A percentile compares a stretch with the other conserved stretches of the same genome.
Evolutionary conservation across 2,329 filamentous ascomycete species (phyloP).

Genomic region (Aspergillus niger): DNA sequence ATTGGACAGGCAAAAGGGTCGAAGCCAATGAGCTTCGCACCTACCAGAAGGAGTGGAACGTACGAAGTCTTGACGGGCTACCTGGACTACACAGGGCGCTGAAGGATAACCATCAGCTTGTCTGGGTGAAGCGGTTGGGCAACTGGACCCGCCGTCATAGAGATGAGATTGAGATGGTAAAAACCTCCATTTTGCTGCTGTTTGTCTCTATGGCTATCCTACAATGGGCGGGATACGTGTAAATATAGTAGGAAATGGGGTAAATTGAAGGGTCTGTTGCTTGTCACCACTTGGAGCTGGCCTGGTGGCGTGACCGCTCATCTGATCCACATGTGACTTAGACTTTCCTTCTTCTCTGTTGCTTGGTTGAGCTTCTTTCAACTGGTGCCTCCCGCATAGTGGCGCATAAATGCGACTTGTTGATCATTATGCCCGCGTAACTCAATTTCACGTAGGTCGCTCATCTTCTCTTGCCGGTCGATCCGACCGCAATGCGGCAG

Average conservation of each 20-base stretch:
- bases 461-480: background rate
- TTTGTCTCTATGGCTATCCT: constrained; percentile 23
- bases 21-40: constrained; percentile 53
- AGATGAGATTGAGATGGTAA: constrained; percentile 25
- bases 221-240: constrained; percentile 20
- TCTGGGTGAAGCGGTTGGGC: constrained; percentile 47
- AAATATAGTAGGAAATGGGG: background rate
- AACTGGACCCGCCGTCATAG: constrained; percentile 24
- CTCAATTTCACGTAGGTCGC: background rate
- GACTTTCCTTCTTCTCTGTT: background rate
- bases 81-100: constrained; percentile 59
- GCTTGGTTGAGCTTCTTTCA: background rate
- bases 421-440: no score
- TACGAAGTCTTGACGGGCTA: constrained; percentile 59
- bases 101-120: constrained; percentile 50
- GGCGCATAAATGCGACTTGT: no score
- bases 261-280: background rate
- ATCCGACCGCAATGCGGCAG: background rate
- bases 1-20: constrained; percentile 53
- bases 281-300: background rate
- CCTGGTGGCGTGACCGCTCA: background rate
- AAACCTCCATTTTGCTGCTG: constrained; percentile 22
- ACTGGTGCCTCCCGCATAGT: background rate
- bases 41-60: constrained; percentile 62
- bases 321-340: background rate